phyloP scores from a whole-genome alignment of 208 protist genomes.

The Acanthamoeba rhysodes region DNA sequence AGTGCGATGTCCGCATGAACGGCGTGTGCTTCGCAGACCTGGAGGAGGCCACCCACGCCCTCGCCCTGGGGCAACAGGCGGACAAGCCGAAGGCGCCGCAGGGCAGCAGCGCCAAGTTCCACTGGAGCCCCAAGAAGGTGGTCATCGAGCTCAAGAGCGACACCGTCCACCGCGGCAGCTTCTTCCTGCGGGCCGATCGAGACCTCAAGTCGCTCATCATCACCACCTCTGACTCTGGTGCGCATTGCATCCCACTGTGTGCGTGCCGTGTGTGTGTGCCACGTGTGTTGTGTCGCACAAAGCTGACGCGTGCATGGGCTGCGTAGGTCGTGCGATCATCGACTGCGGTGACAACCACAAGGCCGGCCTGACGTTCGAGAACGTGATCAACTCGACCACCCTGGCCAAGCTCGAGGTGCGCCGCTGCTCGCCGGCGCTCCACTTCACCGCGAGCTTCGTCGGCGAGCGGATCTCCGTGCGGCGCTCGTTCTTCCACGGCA shows the following conservation, averaged over 20 bases:
- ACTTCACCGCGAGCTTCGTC: neutral
- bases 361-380: conserved; percentile 1
- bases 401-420: neutral
- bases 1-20: conserved; percentile 7
- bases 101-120: neutral
- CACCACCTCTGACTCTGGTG: neutral
- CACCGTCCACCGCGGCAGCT: neutral
- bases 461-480: neutral
- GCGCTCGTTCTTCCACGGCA: neutral
- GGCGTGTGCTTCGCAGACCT: conserved; percentile 35
- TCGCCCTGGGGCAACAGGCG: neutral
- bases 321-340: neutral
- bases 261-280: neutral
- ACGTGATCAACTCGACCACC: neutral
- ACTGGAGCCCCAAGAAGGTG: neutral
- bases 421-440: conserved; percentile 1
- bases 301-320: neutral
- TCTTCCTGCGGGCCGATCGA: neutral
- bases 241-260: neutral
- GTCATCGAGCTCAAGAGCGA: neutral
- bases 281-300: neutral
- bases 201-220: neutral
- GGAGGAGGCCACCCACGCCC: conserved; percentile 13
- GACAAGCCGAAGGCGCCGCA: neutral
- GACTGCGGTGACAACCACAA: neutral